Evolutionary conservation across 2,329 filamentous ascomycete genomes (phyloP).

Genomic region (Sporothrix brasiliensis): DNA sequence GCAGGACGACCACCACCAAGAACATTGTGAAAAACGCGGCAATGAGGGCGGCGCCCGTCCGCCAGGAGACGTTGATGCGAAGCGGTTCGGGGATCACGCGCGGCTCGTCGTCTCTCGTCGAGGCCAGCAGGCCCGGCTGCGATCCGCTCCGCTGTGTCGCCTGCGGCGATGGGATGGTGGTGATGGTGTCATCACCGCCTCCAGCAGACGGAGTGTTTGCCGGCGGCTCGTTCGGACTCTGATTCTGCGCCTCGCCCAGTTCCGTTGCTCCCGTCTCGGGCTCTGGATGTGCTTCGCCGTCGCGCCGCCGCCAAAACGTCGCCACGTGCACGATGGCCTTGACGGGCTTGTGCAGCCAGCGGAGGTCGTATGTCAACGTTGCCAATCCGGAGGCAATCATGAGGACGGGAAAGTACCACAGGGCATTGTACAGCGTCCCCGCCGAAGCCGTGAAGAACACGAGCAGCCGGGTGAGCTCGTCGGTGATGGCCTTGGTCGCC

Average conservation of each 20-base stretch:
- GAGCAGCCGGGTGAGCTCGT: slow-evolving; percentile 63
- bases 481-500: slow-evolving; percentile 67
- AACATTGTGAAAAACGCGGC: background rate
- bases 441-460: slow-evolving; percentile 66
- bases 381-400: background rate
- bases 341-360: background rate
- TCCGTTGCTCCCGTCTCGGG: background rate
- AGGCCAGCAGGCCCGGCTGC: background rate
- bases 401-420: slow-evolving; percentile 47
- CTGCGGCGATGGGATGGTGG: background rate
- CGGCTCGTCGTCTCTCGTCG: background rate
- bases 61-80: background rate
- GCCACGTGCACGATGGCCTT: background rate
- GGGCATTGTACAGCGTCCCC: slow-evolving; percentile 68
- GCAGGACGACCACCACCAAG: background rate
- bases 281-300: background rate
- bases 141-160: background rate
- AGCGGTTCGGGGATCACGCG: background rate
- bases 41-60: background rate
- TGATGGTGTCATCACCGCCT: background rate
- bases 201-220: background rate
- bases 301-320: background rate
- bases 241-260: background rate
- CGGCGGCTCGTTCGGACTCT: slow-evolving; percentile 55
- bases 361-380: background rate